These are phyloP conservation scores for Gastrodia elata DNA, from an alignment of 106 monocot genomes.

Conservation along the genomic window DNA sequence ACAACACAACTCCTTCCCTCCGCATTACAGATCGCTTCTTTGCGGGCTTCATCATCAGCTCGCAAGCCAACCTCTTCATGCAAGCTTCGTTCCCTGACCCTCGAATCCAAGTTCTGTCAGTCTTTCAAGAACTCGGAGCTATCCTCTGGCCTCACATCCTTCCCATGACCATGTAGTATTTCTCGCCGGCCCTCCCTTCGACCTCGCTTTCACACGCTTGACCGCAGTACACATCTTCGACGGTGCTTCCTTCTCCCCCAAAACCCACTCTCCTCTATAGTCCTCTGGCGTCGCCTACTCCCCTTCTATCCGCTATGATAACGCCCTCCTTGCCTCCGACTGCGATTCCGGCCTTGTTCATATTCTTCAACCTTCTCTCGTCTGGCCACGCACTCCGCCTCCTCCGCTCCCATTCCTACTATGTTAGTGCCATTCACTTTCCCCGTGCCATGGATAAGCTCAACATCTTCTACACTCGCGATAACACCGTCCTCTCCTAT, in stretches of 20 bases:
- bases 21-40: too few species aligned
- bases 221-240: slow-evolving; percentile 44
- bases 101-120: slow-evolving; percentile 75
- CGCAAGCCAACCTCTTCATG: slow-evolving; percentile 17
- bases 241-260: slow-evolving; percentile 34
- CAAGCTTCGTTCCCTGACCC: slow-evolving; percentile 15
- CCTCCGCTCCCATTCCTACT: slow-evolving; percentile 53
- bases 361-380: slow-evolving; percentile 42
- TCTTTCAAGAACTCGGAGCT: slow-evolving; percentile 56
- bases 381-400: slow-evolving; percentile 47
- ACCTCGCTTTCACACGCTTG: slow-evolving; percentile 56
- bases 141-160: slow-evolving; percentile 37
- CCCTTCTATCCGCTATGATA: slow-evolving; percentile 91
- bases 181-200: slow-evolving; percentile 47
- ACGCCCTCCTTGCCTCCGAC: slow-evolving; percentile 66
- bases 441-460: slow-evolving; percentile 58
- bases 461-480: slow-evolving; percentile 76
- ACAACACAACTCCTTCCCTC: too few species aligned
- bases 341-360: slow-evolving; percentile 52
- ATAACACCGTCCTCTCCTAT: slow-evolving; percentile 65
- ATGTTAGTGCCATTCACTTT: slow-evolving; percentile 63
- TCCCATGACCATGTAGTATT: slow-evolving; percentile 53
- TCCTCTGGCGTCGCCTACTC: slow-evolving; percentile 70
- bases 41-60: slow-evolving; percentile 33
- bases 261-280: slow-evolving; percentile 38